A percentile compares a stretch with the other conserved stretches of the same genome.
Evolutionary conservation across 2,329 filamentous ascomycete species (phyloP).

Genomic region (Aschersonia sp.): DNA sequence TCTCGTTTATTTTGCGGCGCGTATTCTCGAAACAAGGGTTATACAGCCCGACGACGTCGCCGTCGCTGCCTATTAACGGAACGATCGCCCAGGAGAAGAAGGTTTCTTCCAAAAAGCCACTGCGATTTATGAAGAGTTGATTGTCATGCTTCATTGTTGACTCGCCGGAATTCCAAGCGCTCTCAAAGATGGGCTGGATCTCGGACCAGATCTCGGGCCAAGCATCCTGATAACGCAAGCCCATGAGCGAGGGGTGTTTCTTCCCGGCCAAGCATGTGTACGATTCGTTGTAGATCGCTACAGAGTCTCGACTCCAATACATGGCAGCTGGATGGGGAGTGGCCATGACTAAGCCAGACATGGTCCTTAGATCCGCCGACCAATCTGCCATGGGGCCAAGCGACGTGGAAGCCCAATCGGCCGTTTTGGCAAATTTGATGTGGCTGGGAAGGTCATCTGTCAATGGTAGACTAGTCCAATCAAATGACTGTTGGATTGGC

Average conservation of each 20-base stretch:
- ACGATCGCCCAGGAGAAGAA: slow-evolving; percentile 78
- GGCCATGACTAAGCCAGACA: slow-evolving; percentile 73
- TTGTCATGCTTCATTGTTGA: slow-evolving; percentile 79
- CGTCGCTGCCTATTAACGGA: slow-evolving; percentile 60
- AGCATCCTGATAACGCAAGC: slow-evolving; percentile 49
- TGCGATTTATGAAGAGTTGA: slow-evolving; percentile 55
- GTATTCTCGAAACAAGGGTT: slow-evolving; percentile 77
- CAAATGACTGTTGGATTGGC: slow-evolving; percentile 32
- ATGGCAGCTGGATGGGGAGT: slow-evolving; percentile 61
- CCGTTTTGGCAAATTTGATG: slow-evolving; percentile 55
- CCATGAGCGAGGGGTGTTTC: slow-evolving; percentile 67
- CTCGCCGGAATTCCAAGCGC: slow-evolving; percentile 54
- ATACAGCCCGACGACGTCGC: slow-evolving; percentile 60
- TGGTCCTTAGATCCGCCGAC: slow-evolving; percentile 55
- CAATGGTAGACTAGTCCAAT: slow-evolving; percentile 64
- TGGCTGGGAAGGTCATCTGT: slow-evolving; percentile 51
- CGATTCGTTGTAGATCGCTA: slow-evolving; percentile 59
- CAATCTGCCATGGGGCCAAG: slow-evolving; percentile 65
- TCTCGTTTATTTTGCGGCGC: slow-evolving; percentile 59
- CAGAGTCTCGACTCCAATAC: slow-evolving; percentile 63
- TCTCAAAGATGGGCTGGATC: slow-evolving; percentile 52
- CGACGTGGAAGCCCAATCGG: slow-evolving; percentile 60
- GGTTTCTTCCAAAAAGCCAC: slow-evolving; percentile 59
- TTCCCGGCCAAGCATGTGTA: slow-evolving; percentile 58
- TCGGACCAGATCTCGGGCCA: slow-evolving; percentile 66